Base-by-base conservation (phyloP, 106 monocot species). In the Dactylorhiza incarnata region DNA sequence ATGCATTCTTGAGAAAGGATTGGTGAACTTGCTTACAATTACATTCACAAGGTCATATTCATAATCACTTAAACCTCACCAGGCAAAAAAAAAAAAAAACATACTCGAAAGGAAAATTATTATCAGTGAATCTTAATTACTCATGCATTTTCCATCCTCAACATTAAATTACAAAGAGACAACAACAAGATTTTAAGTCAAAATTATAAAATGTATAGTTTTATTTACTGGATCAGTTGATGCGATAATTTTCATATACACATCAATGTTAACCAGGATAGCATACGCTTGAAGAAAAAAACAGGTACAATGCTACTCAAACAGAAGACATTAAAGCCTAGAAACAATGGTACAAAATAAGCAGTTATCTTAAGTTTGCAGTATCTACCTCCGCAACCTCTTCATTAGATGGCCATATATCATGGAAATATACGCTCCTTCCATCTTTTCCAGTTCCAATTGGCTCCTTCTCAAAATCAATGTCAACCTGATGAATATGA, bases 361-460 rank as follows among this genome's bases (percentile, higher is more conserved):
- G 16, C 10, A 72, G 23, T 47, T 49, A 20, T 72, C 69, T 17
- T 16, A 23, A 48, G 15, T 26, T 80, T 53, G 45, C 17, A 65
- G 25, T 49, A 49, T 71, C 75, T 45, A 84, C 93, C 50, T 87
- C 67, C 49, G 85, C 89, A 24, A 89, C 81, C 78, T 93, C 93
- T 81, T 93, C 85, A 50, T 55, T 89, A 47, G 93, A 84, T 11
- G 93, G 93, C 89, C 93, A 93, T 37, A 93, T 83, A 77, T 93
- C 89, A 65, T 53, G 81, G 67, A 89, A 87, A 68, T 80, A 89
- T 12, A 89, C 85, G 14, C 84, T 61, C 71, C 82, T 85, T 70
- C 87, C 83, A 84, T 89, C 84, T 77, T 87, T 92, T 49, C 79
- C 79, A 43, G 68, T 80, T 23, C 87, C 92, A 70, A 92, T 89